Evolutionary conservation across 257 asterid species (phyloP).

Genomic region (Schizonepeta tenuifolia): DNA sequence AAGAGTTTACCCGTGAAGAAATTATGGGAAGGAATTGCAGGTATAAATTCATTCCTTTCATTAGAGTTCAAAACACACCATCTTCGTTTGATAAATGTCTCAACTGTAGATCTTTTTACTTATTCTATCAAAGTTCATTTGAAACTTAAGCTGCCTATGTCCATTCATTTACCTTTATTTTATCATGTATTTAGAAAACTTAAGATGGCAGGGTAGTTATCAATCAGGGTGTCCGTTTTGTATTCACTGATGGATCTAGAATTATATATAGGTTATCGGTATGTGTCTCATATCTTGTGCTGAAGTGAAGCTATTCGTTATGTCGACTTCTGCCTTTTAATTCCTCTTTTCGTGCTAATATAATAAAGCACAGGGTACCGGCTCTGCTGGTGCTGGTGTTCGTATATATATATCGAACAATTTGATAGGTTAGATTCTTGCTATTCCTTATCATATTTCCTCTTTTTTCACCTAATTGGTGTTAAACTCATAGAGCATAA

Average conservation of each 20-base stretch:
- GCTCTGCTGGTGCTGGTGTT: slow-evolving; percentile 97
- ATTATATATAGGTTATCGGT: slow-evolving; percentile 91
- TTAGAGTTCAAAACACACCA: too few species aligned
- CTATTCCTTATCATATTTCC: background rate
- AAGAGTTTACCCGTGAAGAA: too few species aligned
- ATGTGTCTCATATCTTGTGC: slow-evolving; percentile 28
- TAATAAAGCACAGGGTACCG: slow-evolving; percentile 69
- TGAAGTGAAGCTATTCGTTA: too few species aligned
- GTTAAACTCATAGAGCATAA: slow-evolving; percentile 6
- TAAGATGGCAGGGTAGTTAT: slow-evolving; percentile 88
- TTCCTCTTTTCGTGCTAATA: slow-evolving; percentile 7
- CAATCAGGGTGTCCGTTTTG: slow-evolving; percentile 87
- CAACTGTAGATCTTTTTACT: too few species aligned
- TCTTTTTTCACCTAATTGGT: background rate
- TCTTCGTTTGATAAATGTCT: too few species aligned
- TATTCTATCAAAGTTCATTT: too few species aligned
- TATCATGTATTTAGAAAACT: too few species aligned
- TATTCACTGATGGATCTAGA: slow-evolving; percentile 93
- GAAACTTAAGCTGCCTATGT: too few species aligned
- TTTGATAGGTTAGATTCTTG: slow-evolving; percentile 67
- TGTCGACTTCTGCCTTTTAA: background rate
- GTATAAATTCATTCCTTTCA: too few species aligned
- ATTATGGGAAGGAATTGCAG: too few species aligned
- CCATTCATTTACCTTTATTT: too few species aligned
- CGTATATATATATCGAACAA: slow-evolving; percentile 82